Evolutionary conservation across 169 alveolate genomes (phyloP).

Genomic region (Babesia caballi): DNA sequence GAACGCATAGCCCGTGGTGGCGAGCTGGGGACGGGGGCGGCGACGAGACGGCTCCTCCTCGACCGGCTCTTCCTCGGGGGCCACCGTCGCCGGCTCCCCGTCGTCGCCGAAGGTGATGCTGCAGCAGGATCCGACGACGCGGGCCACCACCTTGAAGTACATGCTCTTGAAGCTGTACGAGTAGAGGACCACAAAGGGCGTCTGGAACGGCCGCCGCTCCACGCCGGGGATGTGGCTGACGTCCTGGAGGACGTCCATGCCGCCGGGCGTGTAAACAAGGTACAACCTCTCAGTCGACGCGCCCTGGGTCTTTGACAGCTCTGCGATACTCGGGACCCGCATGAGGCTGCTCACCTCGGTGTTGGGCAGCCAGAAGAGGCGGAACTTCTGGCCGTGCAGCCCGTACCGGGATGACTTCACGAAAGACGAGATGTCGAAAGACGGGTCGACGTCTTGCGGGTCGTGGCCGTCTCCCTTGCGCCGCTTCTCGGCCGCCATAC

Average conservation of each 20-base stretch:
- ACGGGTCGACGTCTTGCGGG: neutral
- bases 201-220: constrained; percentile 21
- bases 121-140: neutral
- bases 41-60: neutral
- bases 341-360: constrained; percentile 60
- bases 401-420: constrained; percentile 36
- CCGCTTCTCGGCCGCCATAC: neutral
- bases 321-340: constrained; percentile 51
- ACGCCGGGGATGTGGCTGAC: constrained; percentile 26
- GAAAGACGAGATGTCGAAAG: constrained; percentile 6
- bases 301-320: constrained; percentile 7
- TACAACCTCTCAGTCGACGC: constrained; percentile 23
- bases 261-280: constrained; percentile 49
- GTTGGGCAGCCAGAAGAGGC: constrained; percentile 56
- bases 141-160: constrained; percentile 57
- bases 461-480: neutral
- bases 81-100: constrained; percentile 3
- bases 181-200: constrained; percentile 49
- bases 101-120: constrained; percentile 31
- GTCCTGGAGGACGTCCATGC: constrained; percentile 59
- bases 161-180: constrained; percentile 59
- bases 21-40: neutral
- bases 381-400: constrained; percentile 27
- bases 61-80: neutral
- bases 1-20: constrained; percentile 19